phyloP scores from a whole-genome alignment of 306 rosid species.

The Cicer yamashitae region DNA sequence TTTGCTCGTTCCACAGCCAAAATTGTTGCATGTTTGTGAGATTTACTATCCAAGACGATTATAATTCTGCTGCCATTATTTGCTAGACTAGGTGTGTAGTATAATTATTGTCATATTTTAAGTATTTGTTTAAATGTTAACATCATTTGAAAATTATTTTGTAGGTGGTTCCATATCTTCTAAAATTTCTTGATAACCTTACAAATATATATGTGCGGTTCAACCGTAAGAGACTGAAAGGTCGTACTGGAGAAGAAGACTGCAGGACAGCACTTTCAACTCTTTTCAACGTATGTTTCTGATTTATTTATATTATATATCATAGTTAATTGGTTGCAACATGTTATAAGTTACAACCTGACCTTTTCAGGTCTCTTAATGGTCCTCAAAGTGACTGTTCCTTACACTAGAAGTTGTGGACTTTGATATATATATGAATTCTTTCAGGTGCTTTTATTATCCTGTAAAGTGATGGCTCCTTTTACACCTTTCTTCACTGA shows the following conservation, averaged over 20 bases:
- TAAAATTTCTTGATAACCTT: slow-evolving; percentile 93
- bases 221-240: slow-evolving; percentile 98
- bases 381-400: slow-evolving; percentile 31
- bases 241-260: slow-evolving; percentile 95
- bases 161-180: slow-evolving; percentile 95
- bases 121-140: slow-evolving; percentile 25
- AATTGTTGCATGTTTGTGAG: slow-evolving; percentile 28
- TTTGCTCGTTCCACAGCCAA: slow-evolving; percentile 9
- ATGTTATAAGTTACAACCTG: neutral
- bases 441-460: slow-evolving; percentile 81
- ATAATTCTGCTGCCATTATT: slow-evolving; percentile 8
- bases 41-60: slow-evolving; percentile 16
- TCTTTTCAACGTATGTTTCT: slow-evolving; percentile 73
- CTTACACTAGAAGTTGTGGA: slow-evolving; percentile 2
- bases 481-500: slow-evolving; percentile 97
- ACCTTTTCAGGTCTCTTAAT: slow-evolving; percentile 17
- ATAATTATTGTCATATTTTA: slow-evolving; percentile 11
- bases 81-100: neutral
- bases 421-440: slow-evolving; percentile 31
- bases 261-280: slow-evolving; percentile 92
- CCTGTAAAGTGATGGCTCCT: slow-evolving; percentile 98
- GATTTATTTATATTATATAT: slow-evolving; percentile 34
- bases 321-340: slow-evolving; percentile 11
- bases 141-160: slow-evolving; percentile 31
- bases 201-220: slow-evolving; percentile 93